Evolutionary conservation across 441 rosid species (phyloP), one percentile per base, ranked within the genome.

Genomic region (Gossypium lobatum): DNA sequence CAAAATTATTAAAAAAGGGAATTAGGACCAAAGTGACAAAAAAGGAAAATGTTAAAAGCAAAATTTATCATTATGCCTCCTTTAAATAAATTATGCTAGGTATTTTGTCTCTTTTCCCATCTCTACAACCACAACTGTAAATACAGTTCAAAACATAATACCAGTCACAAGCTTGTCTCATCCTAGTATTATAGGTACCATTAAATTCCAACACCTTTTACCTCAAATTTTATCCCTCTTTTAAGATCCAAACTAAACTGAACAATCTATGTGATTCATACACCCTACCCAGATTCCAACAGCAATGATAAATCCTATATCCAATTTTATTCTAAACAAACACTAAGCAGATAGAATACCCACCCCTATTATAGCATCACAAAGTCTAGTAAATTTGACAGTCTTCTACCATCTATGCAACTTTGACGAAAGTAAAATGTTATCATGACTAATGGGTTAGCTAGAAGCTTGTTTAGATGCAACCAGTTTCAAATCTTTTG

Each of bases 401-500:
- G 46, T 53, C 45, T 26, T 50, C 23, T 48, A 70, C 73, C 2
- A 53, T 31, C 62, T 8, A 4, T 21, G 58, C 26, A 67, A 48
- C 42, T 68, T 46, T 16, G 26, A 68, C 25, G 4, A 23, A 23
- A 58, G 45, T 52, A 26, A 28, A 68, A 26, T 16, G 21, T 52
- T 68, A 50, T 68, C 46, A 26, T 68, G 39, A 52, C n/a, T 42
- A 18, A 45, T 72, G 2, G 4, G 25, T 9, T 28, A 65, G 70
- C 55, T 28, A 26, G 59, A 18, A 72, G 18, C 46, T 72, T 45
- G 67, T 60, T 61, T 72, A 48, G 62, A 48, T 46, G 75, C 60
- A 61, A 48, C 2, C 26, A 17, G 17, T 53, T 69, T 28, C 10
- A 17, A 69, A 69, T 4, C 72, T 28, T 28, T 28, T 6, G 14